These are phyloP conservation scores for Gynostemma pentaphyllum DNA, from an alignment of 306 rosid species.

Conservation along the genomic window DNA sequence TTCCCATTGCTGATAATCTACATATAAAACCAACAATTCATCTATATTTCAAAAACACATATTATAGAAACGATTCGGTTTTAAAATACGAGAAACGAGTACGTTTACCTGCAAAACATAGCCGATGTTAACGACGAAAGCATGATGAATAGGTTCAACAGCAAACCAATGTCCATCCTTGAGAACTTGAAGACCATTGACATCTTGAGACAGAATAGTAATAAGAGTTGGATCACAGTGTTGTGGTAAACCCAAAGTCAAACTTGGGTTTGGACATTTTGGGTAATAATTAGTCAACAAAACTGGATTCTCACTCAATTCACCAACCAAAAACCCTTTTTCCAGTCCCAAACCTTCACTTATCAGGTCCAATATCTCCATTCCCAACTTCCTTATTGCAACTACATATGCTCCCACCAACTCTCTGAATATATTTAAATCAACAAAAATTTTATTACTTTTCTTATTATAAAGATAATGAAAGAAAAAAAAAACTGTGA, in stretches of 20 bases:
- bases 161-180: constrained; percentile 31
- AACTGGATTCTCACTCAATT: constrained; percentile 27
- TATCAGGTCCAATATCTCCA: constrained; percentile 35
- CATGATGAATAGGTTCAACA: constrained; percentile 21
- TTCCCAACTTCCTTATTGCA: constrained; percentile 27
- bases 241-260: constrained; percentile 48
- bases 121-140: constrained; percentile 31
- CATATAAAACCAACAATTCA: neutral
- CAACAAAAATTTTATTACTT: no score
- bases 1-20: constrained; percentile 55
- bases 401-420: constrained; percentile 26
- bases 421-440: no score
- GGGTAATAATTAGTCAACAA: constrained; percentile 52
- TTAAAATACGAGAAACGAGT: neutral
- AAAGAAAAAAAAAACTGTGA: neutral
- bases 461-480: no score
- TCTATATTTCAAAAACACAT: neutral
- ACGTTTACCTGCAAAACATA: constrained; percentile 21
- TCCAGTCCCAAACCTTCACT: constrained; percentile 48
- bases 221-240: constrained; percentile 50
- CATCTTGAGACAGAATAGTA: constrained; percentile 53
- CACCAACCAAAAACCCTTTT: constrained; percentile 25
- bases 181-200: constrained; percentile 43
- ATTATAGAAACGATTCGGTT: neutral
- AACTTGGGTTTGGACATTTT: constrained; percentile 62